These are phyloP conservation scores for Talaromyces sp. DNA, from an alignment of 2,329 filamentous ascomycete genomes.

Conservation along the genomic window DNA sequence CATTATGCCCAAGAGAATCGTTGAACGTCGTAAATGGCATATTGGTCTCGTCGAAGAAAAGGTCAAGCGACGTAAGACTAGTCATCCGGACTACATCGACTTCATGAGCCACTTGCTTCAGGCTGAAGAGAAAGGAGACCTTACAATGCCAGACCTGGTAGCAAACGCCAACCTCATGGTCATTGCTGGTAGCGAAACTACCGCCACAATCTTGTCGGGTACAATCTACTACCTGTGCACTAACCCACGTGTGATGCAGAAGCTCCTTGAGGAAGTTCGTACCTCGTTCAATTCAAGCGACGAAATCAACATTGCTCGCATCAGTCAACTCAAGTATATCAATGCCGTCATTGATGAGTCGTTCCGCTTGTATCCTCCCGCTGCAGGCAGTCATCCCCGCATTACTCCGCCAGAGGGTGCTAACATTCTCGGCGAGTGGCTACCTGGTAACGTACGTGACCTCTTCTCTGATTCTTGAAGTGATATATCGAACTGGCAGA, in stretches of 20 bases:
- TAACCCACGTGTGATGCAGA: constrained; percentile 32
- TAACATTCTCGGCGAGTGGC: constrained; percentile 22
- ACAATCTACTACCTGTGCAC: constrained; percentile 41
- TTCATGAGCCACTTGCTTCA: constrained; percentile 15
- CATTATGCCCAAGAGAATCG: constrained; percentile 13
- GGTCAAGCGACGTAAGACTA: constrained; percentile 13
- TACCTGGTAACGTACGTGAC: constrained; percentile 23
- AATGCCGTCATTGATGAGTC: constrained; percentile 43
- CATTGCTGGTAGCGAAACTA: constrained; percentile 46
- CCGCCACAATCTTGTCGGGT: constrained; percentile 44
- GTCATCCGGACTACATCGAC: constrained; percentile 10
- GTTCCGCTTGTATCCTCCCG: constrained; percentile 42
- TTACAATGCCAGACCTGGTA: constrained; percentile 6
- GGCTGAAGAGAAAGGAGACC: constrained; percentile 10
- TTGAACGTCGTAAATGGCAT: constrained; percentile 15
- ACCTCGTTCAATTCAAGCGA: constrained; percentile 32
- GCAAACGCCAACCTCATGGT: constrained; percentile 23
- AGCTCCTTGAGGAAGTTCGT: constrained; percentile 41
- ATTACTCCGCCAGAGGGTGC: constrained; percentile 22
- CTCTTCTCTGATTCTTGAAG: not conserved
- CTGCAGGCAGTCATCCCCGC: constrained; percentile 26
- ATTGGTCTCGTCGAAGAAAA: constrained; percentile 15
- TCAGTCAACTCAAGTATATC: constrained; percentile 37
- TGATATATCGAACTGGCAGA: not conserved
- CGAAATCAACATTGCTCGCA: constrained; percentile 38